phyloP scores from a whole-genome alignment of 2,329 filamentous ascomycete genomes.

The Ophiobolus disseminans region DNA sequence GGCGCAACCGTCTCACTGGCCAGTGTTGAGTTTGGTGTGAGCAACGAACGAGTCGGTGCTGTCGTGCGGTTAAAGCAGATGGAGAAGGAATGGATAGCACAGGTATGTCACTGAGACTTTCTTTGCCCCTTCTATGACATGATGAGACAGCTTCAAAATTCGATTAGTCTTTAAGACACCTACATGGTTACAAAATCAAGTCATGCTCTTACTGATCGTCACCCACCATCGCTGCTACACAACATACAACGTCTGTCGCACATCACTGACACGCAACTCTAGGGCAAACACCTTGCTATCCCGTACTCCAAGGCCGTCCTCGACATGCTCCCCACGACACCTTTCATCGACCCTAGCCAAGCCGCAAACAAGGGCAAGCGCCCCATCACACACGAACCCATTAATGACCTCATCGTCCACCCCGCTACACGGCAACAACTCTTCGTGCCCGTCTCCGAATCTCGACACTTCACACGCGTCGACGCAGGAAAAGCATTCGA shows the following conservation, averaged over 20 bases:
- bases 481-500: slow-evolving; percentile 69
- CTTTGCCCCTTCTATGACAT: slow-evolving; percentile 45
- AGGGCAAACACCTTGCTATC: slow-evolving; percentile 79
- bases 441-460: slow-evolving; percentile 70
- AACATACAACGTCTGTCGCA: slow-evolving; percentile 4
- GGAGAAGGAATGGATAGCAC: slow-evolving; percentile 76
- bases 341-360: slow-evolving; percentile 46
- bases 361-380: slow-evolving; percentile 43
- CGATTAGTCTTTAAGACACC: slow-evolving; percentile 99
- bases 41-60: slow-evolving; percentile 83
- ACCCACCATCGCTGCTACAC: slow-evolving; percentile 4
- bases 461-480: slow-evolving; percentile 68
- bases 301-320: slow-evolving; percentile 80
- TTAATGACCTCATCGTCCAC: slow-evolving; percentile 70
- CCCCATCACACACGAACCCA: slow-evolving; percentile 62
- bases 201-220: slow-evolving; percentile 76
- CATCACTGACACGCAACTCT: slow-evolving; percentile 4
- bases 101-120: slow-evolving; percentile 66
- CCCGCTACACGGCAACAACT: slow-evolving; percentile 62
- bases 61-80: slow-evolving; percentile 85
- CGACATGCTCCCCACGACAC: slow-evolving; percentile 77
- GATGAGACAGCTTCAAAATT: slow-evolving; percentile 76
- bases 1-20: slow-evolving; percentile 74
- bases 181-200: slow-evolving; percentile 82
- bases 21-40: slow-evolving; percentile 77